Evolutionary conservation across 2,329 filamentous ascomycete genomes (phyloP).

Genomic region (Xylaria sp.): DNA sequence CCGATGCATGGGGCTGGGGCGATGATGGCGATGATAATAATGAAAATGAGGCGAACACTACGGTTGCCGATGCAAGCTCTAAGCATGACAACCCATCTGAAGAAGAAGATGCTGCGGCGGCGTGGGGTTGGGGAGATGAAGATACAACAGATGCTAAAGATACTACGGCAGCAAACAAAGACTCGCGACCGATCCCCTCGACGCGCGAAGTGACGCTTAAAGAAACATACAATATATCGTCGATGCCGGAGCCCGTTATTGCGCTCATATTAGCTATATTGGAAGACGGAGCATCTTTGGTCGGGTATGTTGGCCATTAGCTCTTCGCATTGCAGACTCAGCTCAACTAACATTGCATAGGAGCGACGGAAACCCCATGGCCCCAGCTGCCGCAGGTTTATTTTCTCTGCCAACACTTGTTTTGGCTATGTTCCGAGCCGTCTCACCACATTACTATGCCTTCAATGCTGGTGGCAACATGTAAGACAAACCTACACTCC

Average conservation of each 20-base stretch:
- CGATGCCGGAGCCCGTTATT: constrained; percentile 83
- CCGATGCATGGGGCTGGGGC: constrained; percentile 82
- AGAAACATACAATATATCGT: constrained; percentile 90
- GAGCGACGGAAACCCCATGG: constrained; percentile 67
- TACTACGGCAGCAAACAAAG: constrained; percentile 41
- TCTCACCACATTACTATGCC: constrained; percentile 79
- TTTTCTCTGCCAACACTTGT: constrained; percentile 78
- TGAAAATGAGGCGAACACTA: constrained; percentile 67
- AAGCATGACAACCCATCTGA: constrained; percentile 36
- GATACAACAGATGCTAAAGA: constrained; percentile 46
- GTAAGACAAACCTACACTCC: constrained; percentile 54
- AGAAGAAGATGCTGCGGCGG: constrained; percentile 65
- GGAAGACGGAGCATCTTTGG: constrained; percentile 70
- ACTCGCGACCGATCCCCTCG: constrained; percentile 31
- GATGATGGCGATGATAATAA: constrained; percentile 65
- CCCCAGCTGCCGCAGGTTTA: constrained; percentile 74
- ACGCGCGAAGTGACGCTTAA: constrained; percentile 78
- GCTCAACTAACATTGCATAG: constrained; percentile 41
- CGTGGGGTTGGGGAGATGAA: constrained; percentile 88
- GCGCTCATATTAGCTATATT: constrained; percentile 70
- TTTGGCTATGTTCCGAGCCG: constrained; percentile 82
- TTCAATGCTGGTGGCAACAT: constrained; percentile 71
- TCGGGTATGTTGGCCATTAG: constrained; percentile 54
- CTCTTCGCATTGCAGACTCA: background rate
- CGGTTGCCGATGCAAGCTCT: constrained; percentile 54